Evolutionary conservation across 2,329 filamentous ascomycete genomes (phyloP), one percentile per base, ranked within the genome.

Genomic region (Lasiodiplodia gonubiensis): DNA sequence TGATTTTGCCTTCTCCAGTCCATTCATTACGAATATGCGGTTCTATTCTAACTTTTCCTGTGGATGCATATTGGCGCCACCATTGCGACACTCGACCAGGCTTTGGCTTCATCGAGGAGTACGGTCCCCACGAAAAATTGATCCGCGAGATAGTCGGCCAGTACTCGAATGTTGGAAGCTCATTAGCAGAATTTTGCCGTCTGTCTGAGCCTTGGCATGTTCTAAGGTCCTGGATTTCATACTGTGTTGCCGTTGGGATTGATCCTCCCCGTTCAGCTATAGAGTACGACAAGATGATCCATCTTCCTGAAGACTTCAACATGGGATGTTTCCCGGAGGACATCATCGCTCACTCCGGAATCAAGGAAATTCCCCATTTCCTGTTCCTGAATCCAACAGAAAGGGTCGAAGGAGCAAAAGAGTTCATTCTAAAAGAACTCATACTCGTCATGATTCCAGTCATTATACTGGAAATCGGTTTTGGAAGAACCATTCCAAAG

Each of bases 231-330:
- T 51, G 48, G 48, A 14, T 14, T 0, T 42, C 39, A 7, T n/a
- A 42, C 39, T 18, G 5, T 5, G 2, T 7, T 4, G 5, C 4
- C 1, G 14, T 42, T 16, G 14, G 18, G 2, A 42, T 18, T n/a
- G 4, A 18, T n/a, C 12, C 14, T 7, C 18, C 37, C 11, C 0
- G 1, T 4, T 39, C 37, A 39, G 1, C 0, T 12, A 16, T 4
- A 2, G 37, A n/a, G 0, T 1, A 18, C 16, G 6, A 42, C 2
- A 0, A 2, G 18, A n/a, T 46, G n/a, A 7, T 2, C 0, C 6
- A 10, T 46, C 6, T 46, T 11, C 42, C 42, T 10, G 6, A 46
- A n/a, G 18, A n/a, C 6, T n/a, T 46, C 6, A 3, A 46, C 6
- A 3, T 46, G 18, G 3, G 10, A 5, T 46, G 0, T 21, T n/a